Base-by-base conservation (phyloP, 2,329 filamentous ascomycete genomes). In the Cytospora mali region DNA sequence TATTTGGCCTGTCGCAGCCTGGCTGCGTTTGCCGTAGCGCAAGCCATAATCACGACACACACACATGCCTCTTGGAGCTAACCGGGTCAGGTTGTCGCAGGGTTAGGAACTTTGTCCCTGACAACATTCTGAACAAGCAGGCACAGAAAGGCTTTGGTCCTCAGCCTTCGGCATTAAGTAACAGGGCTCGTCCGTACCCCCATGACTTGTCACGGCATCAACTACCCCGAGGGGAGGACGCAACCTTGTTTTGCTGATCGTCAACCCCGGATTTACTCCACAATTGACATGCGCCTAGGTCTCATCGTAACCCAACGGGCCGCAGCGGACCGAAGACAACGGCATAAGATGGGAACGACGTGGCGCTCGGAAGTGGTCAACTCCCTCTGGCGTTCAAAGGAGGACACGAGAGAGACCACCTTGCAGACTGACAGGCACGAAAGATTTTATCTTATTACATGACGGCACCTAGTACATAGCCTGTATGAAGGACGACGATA, bases 261-360 rank as follows among this genome's bases (percentile, higher is more conserved):
- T 48, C 31, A 50, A 49, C 58, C 62, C 57, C 52, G 39, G 54
- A 27, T 33, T 16, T 64, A 50, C 57, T 61, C 62, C 62, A 49
- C 62, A 64, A 49, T 35, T 53, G 35, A 33, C 58, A 55, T 61
- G 57, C 52, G 57, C 57, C 23, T 13, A 52, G 29, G 28, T 52
- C 31, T 52, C 31, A 42, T 58, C 48, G 56, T n/a, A 39, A 49
- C 57, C 57, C n/a, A n/a, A 56, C 58, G 52, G 62, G 16, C 33
- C 52, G 57, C 42, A 53, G 49, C 57, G 49, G 52, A 56, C 58
- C 53, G 52, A 61, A 18, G 42, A 23, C 31, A 9, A 16, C 10
- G 52, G 46, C 13, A 29, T 54, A 21, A 21, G 11, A n/a, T n/a
- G 16, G 18, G 21, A 18, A 7, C 14, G n/a, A 42, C 14, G 39